A percentile compares a stretch with the other conserved stretches of the same genome.
phyloP scores from a whole-genome alignment of 192 early-diverging fungal genomes.

The Dissophora globulifera region DNA sequence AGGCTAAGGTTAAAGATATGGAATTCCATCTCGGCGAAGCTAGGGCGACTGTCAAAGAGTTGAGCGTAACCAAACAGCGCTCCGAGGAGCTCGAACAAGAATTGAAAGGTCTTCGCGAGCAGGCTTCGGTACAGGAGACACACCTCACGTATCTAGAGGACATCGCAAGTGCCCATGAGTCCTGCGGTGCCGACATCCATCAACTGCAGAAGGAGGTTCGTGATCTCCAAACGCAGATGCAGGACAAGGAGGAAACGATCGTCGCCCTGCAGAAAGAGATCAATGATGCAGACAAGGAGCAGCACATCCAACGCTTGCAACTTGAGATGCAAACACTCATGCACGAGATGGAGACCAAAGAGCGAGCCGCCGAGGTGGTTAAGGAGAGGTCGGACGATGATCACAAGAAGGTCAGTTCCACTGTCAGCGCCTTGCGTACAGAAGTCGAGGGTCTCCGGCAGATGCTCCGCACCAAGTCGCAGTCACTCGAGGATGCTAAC shows the following conservation, averaged over 20 bases:
- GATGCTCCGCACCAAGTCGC: no score
- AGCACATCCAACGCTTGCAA: constrained; percentile 10
- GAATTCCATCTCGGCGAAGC: constrained; percentile 21
- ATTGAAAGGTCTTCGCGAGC: constrained; percentile 22
- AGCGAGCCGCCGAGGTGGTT: neutral
- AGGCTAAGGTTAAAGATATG: constrained; percentile 8
- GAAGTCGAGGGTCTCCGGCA: constrained; percentile 13
- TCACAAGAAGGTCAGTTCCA: constrained; percentile 25
- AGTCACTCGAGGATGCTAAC: neutral
- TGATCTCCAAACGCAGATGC: constrained; percentile 4
- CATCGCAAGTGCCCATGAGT: constrained; percentile 20
- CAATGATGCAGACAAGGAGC: neutral
- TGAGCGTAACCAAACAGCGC: neutral
- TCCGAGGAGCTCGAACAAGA: constrained; percentile 12
- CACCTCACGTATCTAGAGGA: constrained; percentile 39
- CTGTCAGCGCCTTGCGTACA: constrained; percentile 14
- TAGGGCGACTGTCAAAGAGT: neutral
- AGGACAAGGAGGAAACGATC: constrained; percentile 14
- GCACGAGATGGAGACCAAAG: constrained; percentile 18
- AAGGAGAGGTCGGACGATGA: constrained; percentile 18
- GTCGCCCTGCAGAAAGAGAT: neutral
- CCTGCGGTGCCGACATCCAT: constrained; percentile 5
- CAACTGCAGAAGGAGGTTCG: constrained; percentile 18
- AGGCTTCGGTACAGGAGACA: constrained; percentile 26
- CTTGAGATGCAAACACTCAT: constrained; percentile 5